Base-by-base conservation (phyloP, 495 filamentous ascomycete species). In the Umbilicaria muhlenbergii region DNA sequence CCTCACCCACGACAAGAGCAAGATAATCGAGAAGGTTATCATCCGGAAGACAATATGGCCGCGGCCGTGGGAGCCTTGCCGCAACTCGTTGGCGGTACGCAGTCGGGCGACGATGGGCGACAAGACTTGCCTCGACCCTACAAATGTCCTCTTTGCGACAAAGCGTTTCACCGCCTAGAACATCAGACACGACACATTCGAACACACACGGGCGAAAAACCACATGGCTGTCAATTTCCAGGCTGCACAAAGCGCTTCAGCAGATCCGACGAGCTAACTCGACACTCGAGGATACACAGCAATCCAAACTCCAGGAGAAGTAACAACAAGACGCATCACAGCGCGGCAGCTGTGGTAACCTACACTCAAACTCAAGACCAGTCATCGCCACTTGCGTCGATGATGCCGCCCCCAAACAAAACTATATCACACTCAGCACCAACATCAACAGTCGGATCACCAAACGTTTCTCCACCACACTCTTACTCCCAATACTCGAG, bases 171-270 rank as follows among this genome's bases (percentile, higher is more conserved):
- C 72, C 84, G 91, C 47, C 71, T 98, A 39, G 91, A 98, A 66
- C 91, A 98, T 59, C 91, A 98, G 67, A 98, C 91, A 21, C 75
- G 91, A 49, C 91, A 98, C 60, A 96, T 98, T 56, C 77, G 91
- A 51, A 96, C 92, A 7, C 91, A 98, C 60, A 98, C 91, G 2
- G 92, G 91, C 46, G 91, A 98, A 67, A 98, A 96, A 69, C 91
- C 91, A 14, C 91, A 98, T 55, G 87, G 80, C 34, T 98, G 91
- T 74, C 76, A 81, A 53, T 94, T 84, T 55, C 85, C 84, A 3
- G 89, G 87, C 41, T 98, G 91, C 75, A 91, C 85, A 40, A 98
- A 98, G 65, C 83, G 87, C 45, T 98, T 98, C 74, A 92, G 84
- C 52, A 78, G 91, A 18, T 96, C 92, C 15, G 91, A 98, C 54